Base-by-base conservation (phyloP, 768 basidiomycete genomes). In the Lactarius hengduanensis region DNA sequence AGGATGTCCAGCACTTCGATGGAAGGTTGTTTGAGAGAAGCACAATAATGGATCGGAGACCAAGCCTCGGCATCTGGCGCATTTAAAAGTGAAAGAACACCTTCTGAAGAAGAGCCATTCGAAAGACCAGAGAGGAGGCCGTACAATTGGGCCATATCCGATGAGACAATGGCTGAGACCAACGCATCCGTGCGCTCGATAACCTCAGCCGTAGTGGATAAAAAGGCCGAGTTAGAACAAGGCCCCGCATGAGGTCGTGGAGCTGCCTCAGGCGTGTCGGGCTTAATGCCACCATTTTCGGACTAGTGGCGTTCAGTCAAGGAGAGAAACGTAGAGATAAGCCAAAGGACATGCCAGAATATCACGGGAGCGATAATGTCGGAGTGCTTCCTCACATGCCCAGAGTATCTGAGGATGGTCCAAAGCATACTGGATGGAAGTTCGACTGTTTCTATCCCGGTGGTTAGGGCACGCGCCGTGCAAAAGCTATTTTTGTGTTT, bases 401-500 rank as follows among this genome's bases (percentile, higher is more conserved):
- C 87, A 91, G 4, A 92, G 81, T 43, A 87, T 80, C 57, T 78
- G 80, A 0, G 86, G 82, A 74, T 91, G 88, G 5, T 79, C 71
- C 9, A 89, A 74, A 9, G 89, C 83, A 71, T 87, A 89, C 65
- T 92, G 89, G 38, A 91, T 76, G 18, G 91, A 82, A 30, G 90
- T 87, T 15, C 89, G 85, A 71, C 89, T 83, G 69, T 91, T 87
- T 58, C 83, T 79, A 74, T 91, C 91, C 64, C 87, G 82, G 70
- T 86, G 80, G 76, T 92, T 91, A 45, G 91, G 87, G 34, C 88
- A 81, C 41, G 91, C 88, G 54, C 87, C 89, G 73, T 88, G 84
- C 8, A 80, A 80, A 60, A 92, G 83, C 87, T 90, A 54, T 55
- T 53, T 54, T 22, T 36, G 57, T 15, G 22, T 26, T 53, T 53